Evolutionary conservation across 331 rosid species (phyloP), one percentile per base, ranked within the genome.

Genomic region (Acacia pycnantha): DNA sequence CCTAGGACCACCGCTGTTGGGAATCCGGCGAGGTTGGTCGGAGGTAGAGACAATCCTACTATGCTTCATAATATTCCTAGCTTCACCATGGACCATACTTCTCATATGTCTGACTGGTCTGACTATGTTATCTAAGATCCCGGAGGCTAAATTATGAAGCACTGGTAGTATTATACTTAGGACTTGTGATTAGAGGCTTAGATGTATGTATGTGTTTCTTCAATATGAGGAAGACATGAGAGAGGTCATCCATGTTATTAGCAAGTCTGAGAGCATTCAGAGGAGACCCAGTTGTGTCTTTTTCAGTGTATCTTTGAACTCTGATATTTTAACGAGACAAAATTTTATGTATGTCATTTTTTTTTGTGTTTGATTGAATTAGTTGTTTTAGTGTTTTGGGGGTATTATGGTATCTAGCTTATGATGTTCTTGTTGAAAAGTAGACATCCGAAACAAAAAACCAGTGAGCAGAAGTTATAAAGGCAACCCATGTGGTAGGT

Each of bases 1-100:
- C 78, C 88, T 29, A 84, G 86, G 44, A 87, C 90, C 22, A 96
- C 98, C 18, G 99, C 97, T 0, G 98, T 87, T 61, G 99, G 99
- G 2, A 94, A 92, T 66, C 99, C 98, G 3, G 98, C 98, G 35
- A 92, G 85, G 73, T 88, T 96, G 90, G 12, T 96, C 6, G 98
- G 98, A 56, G 98, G 99, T 72, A 93, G 91, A 53, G 85, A 89
- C 33, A 93, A 95, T 21, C 99, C 99, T 13, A 76, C 85, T n/a
- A 93, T 76, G 84, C 88, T 92, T 13, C 95, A 96, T 59, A 88
- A 90, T 87, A 88, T 90, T 61, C 98, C 98, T 50, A 90, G 99
- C 76, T 89, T 87, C 13, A 93, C 97, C 0, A 96, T 96, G 98
- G 98, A 96, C 46, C 99, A 96, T 69, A 93, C 94, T 83, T 93